These are phyloP conservation scores for Pleurotus tuber-regium DNA, from an alignment of 768 basidiomycete genomes.

Conservation along the genomic window DNA sequence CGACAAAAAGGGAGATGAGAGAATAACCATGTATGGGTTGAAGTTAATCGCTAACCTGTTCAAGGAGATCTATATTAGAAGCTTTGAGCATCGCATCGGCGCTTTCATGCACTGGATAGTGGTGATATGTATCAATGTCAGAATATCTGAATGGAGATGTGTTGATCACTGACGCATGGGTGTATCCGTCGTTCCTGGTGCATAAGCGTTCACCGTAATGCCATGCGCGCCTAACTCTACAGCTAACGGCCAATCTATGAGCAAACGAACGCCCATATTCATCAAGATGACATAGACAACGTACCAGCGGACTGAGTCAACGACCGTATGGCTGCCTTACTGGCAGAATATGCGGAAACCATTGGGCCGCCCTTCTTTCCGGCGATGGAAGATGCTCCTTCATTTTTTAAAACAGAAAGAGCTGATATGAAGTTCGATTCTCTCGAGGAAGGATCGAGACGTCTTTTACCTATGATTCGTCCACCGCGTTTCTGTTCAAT, in stretches of 20 bases:
- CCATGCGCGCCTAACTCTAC: conserved; percentile 29
- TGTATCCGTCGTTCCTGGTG: conserved; percentile 31
- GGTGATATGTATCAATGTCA: not conserved
- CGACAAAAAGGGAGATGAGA: not conserved
- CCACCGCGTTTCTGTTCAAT: conserved; percentile 39
- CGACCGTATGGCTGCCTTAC: conserved; percentile 40
- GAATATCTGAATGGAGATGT: conserved; percentile 2
- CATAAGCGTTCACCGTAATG: conserved; percentile 40
- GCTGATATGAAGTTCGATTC: not conserved
- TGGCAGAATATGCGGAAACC: conserved; percentile 27
- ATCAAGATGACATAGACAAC: not conserved
- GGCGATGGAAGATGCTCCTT: conserved; percentile 31
- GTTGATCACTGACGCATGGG: conserved; percentile 26
- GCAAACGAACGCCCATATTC: not conserved
- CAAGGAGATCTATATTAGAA: not conserved
- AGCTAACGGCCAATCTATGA: conserved; percentile 16
- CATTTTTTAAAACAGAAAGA: not conserved
- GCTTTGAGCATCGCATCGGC: conserved; percentile 9
- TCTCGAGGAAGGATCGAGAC: too few species aligned
- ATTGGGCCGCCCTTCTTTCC: conserved; percentile 26
- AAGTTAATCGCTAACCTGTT: not conserved
- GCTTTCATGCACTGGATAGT: conserved; percentile 9
- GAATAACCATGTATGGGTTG: too few species aligned
- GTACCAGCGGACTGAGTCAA: conserved; percentile 38
- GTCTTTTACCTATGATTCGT: conserved; percentile 41